These are phyloP conservation scores for Fusarium buharicum DNA, from an alignment of 2,329 filamentous ascomycete genomes.

Conservation along the genomic window DNA sequence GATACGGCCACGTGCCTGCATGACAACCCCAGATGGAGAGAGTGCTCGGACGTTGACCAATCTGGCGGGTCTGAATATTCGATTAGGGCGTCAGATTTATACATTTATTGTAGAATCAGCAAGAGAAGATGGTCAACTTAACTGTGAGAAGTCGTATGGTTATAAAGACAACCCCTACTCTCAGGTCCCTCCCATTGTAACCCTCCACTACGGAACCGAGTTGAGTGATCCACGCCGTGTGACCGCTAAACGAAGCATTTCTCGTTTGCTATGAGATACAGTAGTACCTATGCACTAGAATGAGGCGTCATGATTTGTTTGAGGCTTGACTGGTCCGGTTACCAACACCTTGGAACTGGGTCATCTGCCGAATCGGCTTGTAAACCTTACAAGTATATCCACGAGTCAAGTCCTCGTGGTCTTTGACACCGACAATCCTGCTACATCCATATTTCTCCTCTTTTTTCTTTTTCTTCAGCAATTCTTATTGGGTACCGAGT, in stretches of 20 bases:
- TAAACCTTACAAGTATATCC: not conserved
- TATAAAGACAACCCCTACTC: no score
- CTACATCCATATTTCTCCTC: not conserved
- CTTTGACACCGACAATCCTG: conserved; percentile 3
- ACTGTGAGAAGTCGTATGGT: no score
- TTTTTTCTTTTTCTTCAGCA: conserved; percentile 26
- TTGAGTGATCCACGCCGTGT: not conserved
- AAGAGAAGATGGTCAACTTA: no score
- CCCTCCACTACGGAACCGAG: not conserved
- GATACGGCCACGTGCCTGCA: not conserved
- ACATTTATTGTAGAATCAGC: no score
- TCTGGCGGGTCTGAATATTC: not conserved
- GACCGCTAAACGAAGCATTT: not conserved
- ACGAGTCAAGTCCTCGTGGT: not conserved
- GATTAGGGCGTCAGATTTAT: no score
- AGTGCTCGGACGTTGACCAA: not conserved
- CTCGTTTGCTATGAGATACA: no score
- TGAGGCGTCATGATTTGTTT: conserved; percentile 16
- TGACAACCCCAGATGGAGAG: not conserved
- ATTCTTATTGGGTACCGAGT: conserved; percentile 1
- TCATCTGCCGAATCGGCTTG: conserved; percentile 8
- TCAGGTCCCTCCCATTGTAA: not conserved
- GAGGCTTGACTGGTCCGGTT: not conserved
- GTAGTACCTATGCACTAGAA: no score
- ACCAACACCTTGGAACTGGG: conserved; percentile 26